Percentiles rank a stretch among this genome's conserved stretches.
Conservation (phyloP, 2,329 filamentous ascomycete species). For the Aureobasidium sp. region DNA sequence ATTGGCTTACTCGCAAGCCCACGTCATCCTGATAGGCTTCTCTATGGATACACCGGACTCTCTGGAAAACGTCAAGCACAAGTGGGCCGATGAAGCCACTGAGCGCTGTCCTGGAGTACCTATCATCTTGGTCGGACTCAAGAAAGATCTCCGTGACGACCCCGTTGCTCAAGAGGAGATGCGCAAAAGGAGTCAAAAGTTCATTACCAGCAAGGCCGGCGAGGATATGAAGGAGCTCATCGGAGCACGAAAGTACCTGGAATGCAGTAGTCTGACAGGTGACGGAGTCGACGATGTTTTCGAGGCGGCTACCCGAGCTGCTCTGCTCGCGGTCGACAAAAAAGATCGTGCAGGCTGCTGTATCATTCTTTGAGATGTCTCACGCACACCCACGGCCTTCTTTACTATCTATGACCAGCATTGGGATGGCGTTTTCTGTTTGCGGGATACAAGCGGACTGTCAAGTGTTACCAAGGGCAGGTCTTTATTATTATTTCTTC, state of each 20-base stretch:
- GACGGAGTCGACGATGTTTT: constrained; percentile 99
- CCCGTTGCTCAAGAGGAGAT: constrained; percentile 93
- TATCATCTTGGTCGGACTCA: constrained; percentile 94
- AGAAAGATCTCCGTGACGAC: constrained; percentile 95
- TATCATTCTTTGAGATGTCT: constrained; percentile 61
- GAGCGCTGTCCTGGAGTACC: constrained; percentile 87
- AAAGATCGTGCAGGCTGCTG: constrained; percentile 79
- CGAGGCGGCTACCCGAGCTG: constrained; percentile 89
- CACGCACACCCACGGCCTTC: constrained; percentile 6
- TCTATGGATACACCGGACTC: constrained; percentile 93
- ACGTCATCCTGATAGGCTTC: constrained; percentile 95
- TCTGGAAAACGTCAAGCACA: constrained; percentile 95
- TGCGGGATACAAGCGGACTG: constrained; percentile 5
- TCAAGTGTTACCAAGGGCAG: not conserved
- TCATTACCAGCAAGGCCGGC: constrained; percentile 76
- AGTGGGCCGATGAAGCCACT: constrained; percentile 89
- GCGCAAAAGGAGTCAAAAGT: constrained; percentile 85
- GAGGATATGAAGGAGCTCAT: constrained; percentile 76
- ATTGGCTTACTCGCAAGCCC: constrained; percentile 91
- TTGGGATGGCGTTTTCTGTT: constrained; percentile 10
- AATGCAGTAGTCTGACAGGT: constrained; percentile 90
- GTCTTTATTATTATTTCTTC: not conserved
- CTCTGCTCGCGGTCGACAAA: constrained; percentile 87
- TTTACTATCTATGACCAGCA: constrained; percentile 10
- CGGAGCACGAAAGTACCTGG: constrained; percentile 87